Conservation (phyloP, 225 moss, liverwort and hornwort genomes). For the Polytrichum commune region DNA sequence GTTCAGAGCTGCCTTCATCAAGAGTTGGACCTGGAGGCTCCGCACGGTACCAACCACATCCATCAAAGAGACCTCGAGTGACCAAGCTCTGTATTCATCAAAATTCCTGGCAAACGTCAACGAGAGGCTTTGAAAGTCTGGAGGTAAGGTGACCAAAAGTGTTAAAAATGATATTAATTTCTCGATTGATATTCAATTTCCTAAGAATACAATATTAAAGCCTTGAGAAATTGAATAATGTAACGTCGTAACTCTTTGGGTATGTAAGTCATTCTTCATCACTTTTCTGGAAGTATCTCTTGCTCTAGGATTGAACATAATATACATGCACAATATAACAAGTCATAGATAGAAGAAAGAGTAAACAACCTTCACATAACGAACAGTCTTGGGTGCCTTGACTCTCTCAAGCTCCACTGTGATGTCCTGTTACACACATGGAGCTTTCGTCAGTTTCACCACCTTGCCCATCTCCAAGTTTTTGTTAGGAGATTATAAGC, state of each 20-base stretch:
- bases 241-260: no score
- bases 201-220: background rate
- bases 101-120: slow-evolving; percentile 2
- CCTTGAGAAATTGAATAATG: background rate
- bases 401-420: slow-evolving; percentile 59
- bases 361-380: slow-evolving; percentile 55
- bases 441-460: background rate
- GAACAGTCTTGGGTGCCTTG: slow-evolving; percentile 53
- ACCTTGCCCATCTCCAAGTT: slow-evolving; percentile 2
- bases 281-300: background rate
- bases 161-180: no score
- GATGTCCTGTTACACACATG: slow-evolving; percentile 47
- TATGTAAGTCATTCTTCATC: no score
- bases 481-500: no score
- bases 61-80: slow-evolving; percentile 58
- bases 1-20: slow-evolving; percentile 46
- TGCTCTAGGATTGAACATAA: no score
- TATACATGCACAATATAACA: no score
- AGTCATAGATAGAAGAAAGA: background rate
- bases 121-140: no score
- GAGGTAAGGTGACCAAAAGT: no score
- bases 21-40: slow-evolving; percentile 70
- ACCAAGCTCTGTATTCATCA: slow-evolving; percentile 59
- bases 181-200: background rate
- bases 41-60: slow-evolving; percentile 74